A percentile compares a stretch with the other conserved stretches of the same genome.
Evolutionary conservation across 1,139 yeast genomes (phyloP).

Genomic region (Suhomyces yuchorum): DNA sequence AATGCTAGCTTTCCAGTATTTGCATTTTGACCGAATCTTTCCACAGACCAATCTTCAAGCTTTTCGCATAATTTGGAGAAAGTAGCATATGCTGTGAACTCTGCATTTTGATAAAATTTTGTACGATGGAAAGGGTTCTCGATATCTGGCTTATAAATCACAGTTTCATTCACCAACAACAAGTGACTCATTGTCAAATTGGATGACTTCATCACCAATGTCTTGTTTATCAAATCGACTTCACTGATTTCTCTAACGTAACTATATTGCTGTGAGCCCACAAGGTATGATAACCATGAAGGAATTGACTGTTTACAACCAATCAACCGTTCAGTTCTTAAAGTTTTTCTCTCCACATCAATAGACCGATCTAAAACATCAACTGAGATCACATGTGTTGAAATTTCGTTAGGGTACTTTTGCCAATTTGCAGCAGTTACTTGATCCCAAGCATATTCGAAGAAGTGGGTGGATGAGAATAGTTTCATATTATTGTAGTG

Average conservation of each 20-base stretch:
- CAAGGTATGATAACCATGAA: constrained; percentile 69
- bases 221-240: constrained; percentile 66
- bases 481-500: constrained; percentile 59
- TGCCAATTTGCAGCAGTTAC: constrained; percentile 97
- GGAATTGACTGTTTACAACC: constrained; percentile 92
- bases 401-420: constrained; percentile 89
- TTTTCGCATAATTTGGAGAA: constrained; percentile 71
- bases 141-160: constrained; percentile 71
- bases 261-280: constrained; percentile 74
- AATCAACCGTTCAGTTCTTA: constrained; percentile 83
- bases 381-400: constrained; percentile 94
- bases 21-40: constrained; percentile 88
- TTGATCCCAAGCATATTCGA: constrained; percentile 88
- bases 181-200: constrained; percentile 82
- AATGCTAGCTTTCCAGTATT: constrained; percentile 78
- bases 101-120: constrained; percentile 77
- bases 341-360: constrained; percentile 53
- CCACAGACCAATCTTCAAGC: constrained; percentile 90
- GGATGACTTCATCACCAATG: constrained; percentile 78
- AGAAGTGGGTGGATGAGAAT: constrained; percentile 67
- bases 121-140: constrained; percentile 54
- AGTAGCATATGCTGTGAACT: constrained; percentile 81
- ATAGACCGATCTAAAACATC: constrained; percentile 79
- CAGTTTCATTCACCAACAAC: constrained; percentile 82
- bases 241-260: constrained; percentile 89